Evolutionary conservation across 495 filamentous ascomycete genomes (phyloP), one percentile per base, ranked within the genome.

Genomic region (Penicillium turbatum): DNA sequence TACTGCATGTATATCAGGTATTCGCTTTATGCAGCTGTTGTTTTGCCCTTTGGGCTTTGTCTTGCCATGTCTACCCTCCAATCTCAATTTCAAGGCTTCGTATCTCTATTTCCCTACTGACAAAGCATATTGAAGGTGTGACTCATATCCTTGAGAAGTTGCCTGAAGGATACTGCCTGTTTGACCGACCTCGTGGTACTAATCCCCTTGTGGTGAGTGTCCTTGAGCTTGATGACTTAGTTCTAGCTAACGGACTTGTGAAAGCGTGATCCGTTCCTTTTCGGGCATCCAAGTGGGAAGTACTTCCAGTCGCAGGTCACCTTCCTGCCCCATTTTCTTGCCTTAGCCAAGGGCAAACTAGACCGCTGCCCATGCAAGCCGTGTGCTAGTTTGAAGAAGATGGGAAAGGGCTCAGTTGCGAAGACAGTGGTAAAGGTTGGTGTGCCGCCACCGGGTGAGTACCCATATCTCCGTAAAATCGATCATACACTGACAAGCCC

Each of bases 241-340:
- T n/a, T 39, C 8, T 7, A 42, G 19, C 55, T 63, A 40, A 58
- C 26, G 12, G 12, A 16, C 9, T 34, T 9, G 8, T 10, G 7
- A 47, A 48, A 80, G 74, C 64, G 71, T 42, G 82, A 85, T 54
- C 64, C 69, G 19, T 80, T 74, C 41, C 67, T 85, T 11, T 84
- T 69, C 51, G 82, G 82, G 3, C 80, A 85, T 59, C 80, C 81
- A 1, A 66, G 65, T 30, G 75, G 76, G 5, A 57, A 66, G 27
- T 71, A 64, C 32, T 85, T 79, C 38, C 65, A 78, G 31, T 84
- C 82, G 0, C 70, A 76, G 0, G 64, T 68, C 6, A 62, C 73
- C 6, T 86, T 85, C 63, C 82, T 75, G 27, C 75, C 76, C 0
- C 83, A 86, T 54, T 85, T 85, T 63, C 12, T 51, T 1, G n/a